Evolutionary conservation across 1,284 basidiomycete genomes (phyloP), one percentile per base, ranked within the genome.

Genomic region (Apiotrichum montevideense): DNA sequence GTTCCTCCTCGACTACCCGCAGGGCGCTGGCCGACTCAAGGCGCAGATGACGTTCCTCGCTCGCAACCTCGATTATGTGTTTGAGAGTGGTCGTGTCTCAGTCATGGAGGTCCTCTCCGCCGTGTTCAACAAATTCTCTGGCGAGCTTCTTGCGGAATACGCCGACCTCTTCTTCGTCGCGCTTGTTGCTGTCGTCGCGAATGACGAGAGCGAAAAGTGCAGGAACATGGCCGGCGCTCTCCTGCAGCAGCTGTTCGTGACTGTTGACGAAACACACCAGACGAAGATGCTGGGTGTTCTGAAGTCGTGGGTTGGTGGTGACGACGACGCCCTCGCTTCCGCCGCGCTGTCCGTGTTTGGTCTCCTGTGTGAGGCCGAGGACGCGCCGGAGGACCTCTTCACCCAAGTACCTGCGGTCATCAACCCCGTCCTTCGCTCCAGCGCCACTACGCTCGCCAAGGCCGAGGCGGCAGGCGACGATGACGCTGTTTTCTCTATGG

Each of bases 1-100:
- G 69, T 99, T 99, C 81, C 79, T 98, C 57, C 84, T 98, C 42
- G 95, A 99, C 69, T 99, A 98, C 69, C 96, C 96, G 1, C 96
- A 98, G 73, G 96, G 96, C 40, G 89, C 91, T 66, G 89, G 88
- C 1, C 85, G 95, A 3, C 80, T 98, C 10, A 86, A 85, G 60
- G 87, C 85, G 51, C 90, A 91, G 66, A 88, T 99, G 82, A 83
- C 86, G 0, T 97, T 97, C 79, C 81, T 99, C 33, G 90, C 92
- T 32, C 91, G 90, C 73, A 98, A 99, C 72, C 78, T 98, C 33
- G 86, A 90, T 4, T 99, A 98, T 74, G 83, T 87, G 35, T 85
- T 90, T 72, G 93, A 98, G 69, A 88, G 85, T 54, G 96, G 96
- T 1, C 84, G 96, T 42, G 81, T 85, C 52, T 97, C 93, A 15